Base-by-base conservation (phyloP, 768 basidiomycete species). In the Phanerodontia chrysosporium region DNA sequence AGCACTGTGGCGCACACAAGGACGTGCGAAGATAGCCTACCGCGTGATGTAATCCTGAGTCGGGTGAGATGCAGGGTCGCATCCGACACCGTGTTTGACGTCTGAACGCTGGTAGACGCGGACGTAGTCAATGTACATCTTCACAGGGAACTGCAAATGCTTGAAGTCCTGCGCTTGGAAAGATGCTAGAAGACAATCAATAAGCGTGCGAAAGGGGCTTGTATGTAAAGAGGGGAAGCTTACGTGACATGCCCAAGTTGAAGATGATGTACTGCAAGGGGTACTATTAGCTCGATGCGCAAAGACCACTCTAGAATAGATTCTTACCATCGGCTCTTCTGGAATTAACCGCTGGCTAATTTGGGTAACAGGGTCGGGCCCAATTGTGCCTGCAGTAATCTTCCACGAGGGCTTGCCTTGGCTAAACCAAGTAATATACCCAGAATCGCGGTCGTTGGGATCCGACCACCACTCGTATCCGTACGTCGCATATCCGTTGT, bases 291-390 rank as follows among this genome's bases (percentile, higher is more conserved):
- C 3, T 42, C 49, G 52, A 42, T n/a, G 18, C 39, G 36, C 51
- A 30, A 30, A 14, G 24, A 24, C 16, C 6, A 62, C n/a, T 8
- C 13, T 18, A 36, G 13, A 36, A 59, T 46, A 59, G 48, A 4
- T 7, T 49, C 84, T 62, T 64, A 93, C 92, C 94, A 98, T 89
- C 1, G 97, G 96, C 70, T 99, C 97, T 67, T 95, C 92, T 4
- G 93, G 78, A 57, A 84, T 85, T 16, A 95, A 67, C 32, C 95
- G 79, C 65, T 80, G 76, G 35, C 81, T 77, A 51, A 98, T 78
- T 56, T 85, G 61, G 0, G 82, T 75, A 3, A 64, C 67, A 0
- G 80, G 24, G 72, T 95, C 86, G 1, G 93, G 73, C 3, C 84
- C 89, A n/a, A 94, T 73, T 2, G 90, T 76, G 2, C 73, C 77